phyloP scores from a whole-genome alignment of 805 yeast genomes.

The Groenewaldozyma salmanticensis region DNA sequence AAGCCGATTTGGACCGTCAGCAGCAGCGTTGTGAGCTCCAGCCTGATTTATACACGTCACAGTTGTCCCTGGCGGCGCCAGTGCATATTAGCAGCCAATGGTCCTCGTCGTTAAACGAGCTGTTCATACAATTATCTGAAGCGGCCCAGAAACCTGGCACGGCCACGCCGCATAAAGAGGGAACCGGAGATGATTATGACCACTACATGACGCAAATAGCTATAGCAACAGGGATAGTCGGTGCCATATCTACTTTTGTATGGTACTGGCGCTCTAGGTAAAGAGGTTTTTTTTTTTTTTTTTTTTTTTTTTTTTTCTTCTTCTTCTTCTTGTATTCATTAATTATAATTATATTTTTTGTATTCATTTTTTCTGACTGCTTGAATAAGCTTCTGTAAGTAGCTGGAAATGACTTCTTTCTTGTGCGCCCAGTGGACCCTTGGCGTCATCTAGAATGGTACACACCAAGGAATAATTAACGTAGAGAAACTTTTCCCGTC shows the following conservation, averaged over 20 bases:
- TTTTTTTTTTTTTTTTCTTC: too few species aligned
- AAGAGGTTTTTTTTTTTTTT: too few species aligned
- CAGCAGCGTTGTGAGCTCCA: constrained; percentile 80
- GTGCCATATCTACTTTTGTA: constrained; percentile 3
- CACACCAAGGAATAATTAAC: constrained; percentile 58
- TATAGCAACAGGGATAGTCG: constrained; percentile 3
- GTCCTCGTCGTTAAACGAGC: constrained; percentile 76
- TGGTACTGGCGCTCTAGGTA: constrained; percentile 1
- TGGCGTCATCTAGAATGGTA: constrained; percentile 42
- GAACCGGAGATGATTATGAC: not conserved
- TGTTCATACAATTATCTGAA: constrained; percentile 78
- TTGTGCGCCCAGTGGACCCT: constrained; percentile 34
- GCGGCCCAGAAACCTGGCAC: constrained; percentile 72
- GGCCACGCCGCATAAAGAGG: constrained; percentile 47
- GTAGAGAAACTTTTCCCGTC: constrained; percentile 60
- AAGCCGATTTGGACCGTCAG: constrained; percentile 92
- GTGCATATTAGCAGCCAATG: constrained; percentile 84
- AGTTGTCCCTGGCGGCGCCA: constrained; percentile 63
- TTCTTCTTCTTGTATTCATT: too few species aligned
- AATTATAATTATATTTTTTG: too few species aligned
- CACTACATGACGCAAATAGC: not conserved
- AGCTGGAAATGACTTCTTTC: constrained; percentile 37
- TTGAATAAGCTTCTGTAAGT: constrained; percentile 35
- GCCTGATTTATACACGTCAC: constrained; percentile 77
- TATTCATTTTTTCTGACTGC: not conserved